These are phyloP conservation scores for Sambucus nigra DNA, from an alignment of 129 eudicot genomes.

Conservation along the genomic window DNA sequence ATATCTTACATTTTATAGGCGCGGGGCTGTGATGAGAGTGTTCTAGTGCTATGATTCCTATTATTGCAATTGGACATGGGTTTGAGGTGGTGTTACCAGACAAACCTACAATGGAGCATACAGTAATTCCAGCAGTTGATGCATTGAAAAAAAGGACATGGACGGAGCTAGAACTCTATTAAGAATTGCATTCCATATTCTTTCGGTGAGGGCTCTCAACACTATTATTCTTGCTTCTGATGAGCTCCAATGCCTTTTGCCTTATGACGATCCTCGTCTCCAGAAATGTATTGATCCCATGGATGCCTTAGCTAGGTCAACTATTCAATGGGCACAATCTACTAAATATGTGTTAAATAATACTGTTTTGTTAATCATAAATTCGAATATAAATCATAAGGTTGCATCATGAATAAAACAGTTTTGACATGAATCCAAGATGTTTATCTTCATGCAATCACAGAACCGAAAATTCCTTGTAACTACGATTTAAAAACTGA, in stretches of 20 bases:
- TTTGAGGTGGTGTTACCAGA: slow-evolving; percentile 32
- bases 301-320: slow-evolving; percentile 26
- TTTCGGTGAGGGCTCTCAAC: slow-evolving; percentile 27
- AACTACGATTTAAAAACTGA: too few species aligned
- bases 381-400: too few species aligned
- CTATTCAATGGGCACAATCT: slow-evolving; percentile 20
- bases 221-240: slow-evolving; percentile 23
- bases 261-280: slow-evolving; percentile 25
- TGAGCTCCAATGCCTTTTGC: slow-evolving; percentile 20
- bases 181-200: slow-evolving; percentile 26
- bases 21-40: too few species aligned
- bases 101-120: slow-evolving; percentile 27
- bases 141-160: slow-evolving; percentile 24
- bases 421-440: too few species aligned
- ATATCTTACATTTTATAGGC: too few species aligned
- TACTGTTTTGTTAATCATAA: too few species aligned
- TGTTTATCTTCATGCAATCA: too few species aligned
- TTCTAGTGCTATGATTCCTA: too few species aligned
- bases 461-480: too few species aligned
- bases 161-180: slow-evolving; percentile 25
- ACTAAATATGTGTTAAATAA: background rate
- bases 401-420: too few species aligned
- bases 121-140: slow-evolving; percentile 20
- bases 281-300: slow-evolving; percentile 35
- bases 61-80: slow-evolving; percentile 10